Evolutionary conservation across 2,329 filamentous ascomycete genomes (phyloP).

Genomic region (Malbranchea cinnamomea): DNA sequence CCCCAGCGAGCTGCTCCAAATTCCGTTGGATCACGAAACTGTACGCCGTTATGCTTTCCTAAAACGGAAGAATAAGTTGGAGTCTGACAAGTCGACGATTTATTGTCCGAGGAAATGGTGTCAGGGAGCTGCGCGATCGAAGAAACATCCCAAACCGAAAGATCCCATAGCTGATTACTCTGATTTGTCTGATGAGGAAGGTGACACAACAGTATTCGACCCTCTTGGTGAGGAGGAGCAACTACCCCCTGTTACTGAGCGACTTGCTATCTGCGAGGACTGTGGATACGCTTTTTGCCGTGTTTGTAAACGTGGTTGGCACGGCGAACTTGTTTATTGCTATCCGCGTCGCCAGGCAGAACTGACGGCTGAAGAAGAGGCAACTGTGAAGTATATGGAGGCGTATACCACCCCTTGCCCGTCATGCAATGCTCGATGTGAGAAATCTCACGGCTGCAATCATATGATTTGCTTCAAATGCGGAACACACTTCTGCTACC

Average conservation of each 20-base stretch:
- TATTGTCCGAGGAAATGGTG: conserved; percentile 92
- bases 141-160: conserved; percentile 55
- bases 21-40: conserved; percentile 52
- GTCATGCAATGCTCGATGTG: conserved; percentile 67
- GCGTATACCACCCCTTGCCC: conserved; percentile 77
- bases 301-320: conserved; percentile 69
- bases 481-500: conserved; percentile 84
- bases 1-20: conserved; percentile 70
- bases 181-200: conserved; percentile 36
- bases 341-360: conserved; percentile 52
- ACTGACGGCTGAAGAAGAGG: conserved; percentile 70
- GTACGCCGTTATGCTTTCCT: conserved; percentile 79
- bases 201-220: conserved; percentile 31
- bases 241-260: conserved; percentile 41
- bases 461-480: conserved; percentile 93
- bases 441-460: conserved; percentile 90
- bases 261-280: conserved; percentile 73
- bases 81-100: conserved; percentile 78
- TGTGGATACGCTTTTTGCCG: conserved; percentile 81
- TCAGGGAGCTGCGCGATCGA: conserved; percentile 69
- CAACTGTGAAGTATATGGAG: conserved; percentile 69
- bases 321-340: conserved; percentile 68
- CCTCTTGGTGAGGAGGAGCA: conserved; percentile 27
- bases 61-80: conserved; percentile 84
- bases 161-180: conserved; percentile 40